A percentile compares a stretch with the other conserved stretches of the same genome.
These are phyloP conservation scores for Umbelopsis sp. DNA, from an alignment of 192 early-diverging fungal species.

Conservation along the genomic window DNA sequence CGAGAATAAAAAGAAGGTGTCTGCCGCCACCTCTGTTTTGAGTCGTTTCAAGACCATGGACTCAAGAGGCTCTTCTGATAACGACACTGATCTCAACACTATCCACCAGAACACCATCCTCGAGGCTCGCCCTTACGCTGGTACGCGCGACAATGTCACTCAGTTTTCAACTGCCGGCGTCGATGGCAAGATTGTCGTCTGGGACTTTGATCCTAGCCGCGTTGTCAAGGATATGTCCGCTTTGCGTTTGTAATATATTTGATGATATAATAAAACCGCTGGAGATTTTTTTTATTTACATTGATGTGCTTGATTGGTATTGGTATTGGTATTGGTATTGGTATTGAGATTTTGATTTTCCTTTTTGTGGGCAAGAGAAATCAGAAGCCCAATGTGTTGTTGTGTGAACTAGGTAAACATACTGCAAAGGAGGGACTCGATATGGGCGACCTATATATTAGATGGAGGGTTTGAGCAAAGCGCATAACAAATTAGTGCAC, in stretches of 20 bases:
- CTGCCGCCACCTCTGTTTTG: slow-evolving; percentile 69
- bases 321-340: too few species aligned
- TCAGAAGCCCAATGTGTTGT: too few species aligned
- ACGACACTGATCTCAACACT: slow-evolving; percentile 76
- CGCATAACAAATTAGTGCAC: background rate
- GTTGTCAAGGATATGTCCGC: slow-evolving; percentile 31
- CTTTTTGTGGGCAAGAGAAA: too few species aligned
- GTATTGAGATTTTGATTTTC: too few species aligned
- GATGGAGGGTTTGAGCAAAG: background rate
- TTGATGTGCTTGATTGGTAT: background rate
- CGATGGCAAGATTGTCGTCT: slow-evolving; percentile 84
- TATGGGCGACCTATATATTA: background rate
- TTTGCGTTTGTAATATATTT: slow-evolving; percentile 29
- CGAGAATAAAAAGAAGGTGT: slow-evolving; percentile 71
- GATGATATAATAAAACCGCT: background rate
- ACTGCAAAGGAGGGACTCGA: background rate
- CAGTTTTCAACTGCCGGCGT: slow-evolving; percentile 79
- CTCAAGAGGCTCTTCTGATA: slow-evolving; percentile 68
- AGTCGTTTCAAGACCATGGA: slow-evolving; percentile 94
- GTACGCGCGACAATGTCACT: slow-evolving; percentile 55
- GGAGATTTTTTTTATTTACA: background rate
- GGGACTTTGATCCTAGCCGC: slow-evolving; percentile 58
- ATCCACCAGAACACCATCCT: slow-evolving; percentile 98
- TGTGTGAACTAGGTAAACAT: too few species aligned
- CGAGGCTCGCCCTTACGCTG: slow-evolving; percentile 60